A percentile compares a stretch with the other conserved stretches of the same genome.
Evolutionary conservation across 306 rosid genomes (phyloP).

Genomic region (Hippophae gyantsensis): DNA sequence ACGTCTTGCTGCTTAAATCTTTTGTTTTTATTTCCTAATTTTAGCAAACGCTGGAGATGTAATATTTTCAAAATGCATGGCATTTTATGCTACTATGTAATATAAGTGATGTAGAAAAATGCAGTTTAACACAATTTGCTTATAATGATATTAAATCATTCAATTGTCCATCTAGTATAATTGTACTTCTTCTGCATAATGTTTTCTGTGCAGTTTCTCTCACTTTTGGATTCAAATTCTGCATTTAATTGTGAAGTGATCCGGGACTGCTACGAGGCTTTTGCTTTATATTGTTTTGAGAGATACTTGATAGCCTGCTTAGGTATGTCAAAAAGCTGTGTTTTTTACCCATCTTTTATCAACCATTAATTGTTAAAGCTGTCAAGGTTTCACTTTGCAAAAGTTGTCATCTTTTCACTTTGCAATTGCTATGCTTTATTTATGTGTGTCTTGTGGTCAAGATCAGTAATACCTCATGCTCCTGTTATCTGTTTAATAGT

Average conservation of each 20-base stretch:
- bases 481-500: not conserved
- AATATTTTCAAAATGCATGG: not conserved
- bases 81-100: not conserved
- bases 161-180: not conserved
- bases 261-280: constrained; percentile 96
- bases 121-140: not conserved
- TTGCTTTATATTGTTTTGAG: constrained; percentile 96
- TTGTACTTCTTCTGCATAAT: not conserved
- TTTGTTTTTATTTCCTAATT: not conserved
- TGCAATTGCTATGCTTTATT: too few relatives aligned
- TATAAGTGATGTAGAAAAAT: not conserved
- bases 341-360: not conserved
- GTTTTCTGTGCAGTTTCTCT: constrained; percentile 54
- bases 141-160: not conserved
- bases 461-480: constrained; percentile 1
- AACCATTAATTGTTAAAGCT: not conserved
- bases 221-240: constrained; percentile 73
- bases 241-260: constrained; percentile 92
- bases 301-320: constrained; percentile 95
- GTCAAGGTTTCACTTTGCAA: too few relatives aligned
- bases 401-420: too few relatives aligned
- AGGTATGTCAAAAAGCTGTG: constrained; percentile 42
- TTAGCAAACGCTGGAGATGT: not conserved
- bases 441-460: not conserved
- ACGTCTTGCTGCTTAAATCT: not conserved